Evolutionary conservation across 495 filamentous ascomycete genomes (phyloP).

Genomic region (Trichoderma parareesei): DNA sequence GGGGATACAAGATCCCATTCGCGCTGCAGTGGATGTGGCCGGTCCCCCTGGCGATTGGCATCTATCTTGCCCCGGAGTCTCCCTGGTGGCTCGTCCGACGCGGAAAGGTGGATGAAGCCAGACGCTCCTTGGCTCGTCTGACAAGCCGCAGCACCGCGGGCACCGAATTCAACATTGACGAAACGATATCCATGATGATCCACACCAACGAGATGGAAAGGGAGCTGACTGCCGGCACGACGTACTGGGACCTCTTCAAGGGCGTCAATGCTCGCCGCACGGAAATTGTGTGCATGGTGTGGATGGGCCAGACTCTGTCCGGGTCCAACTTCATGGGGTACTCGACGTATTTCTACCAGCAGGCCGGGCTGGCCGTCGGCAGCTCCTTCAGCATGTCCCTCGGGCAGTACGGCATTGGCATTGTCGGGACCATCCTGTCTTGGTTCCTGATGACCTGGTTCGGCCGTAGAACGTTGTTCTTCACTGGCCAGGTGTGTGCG

Average conservation of each 20-base stretch:
- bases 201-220: constrained; percentile 37
- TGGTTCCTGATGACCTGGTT: constrained; percentile 9
- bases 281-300: constrained; percentile 55
- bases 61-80: constrained; percentile 34
- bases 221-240: not conserved
- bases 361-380: constrained; percentile 51
- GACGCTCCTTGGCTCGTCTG: constrained; percentile 35
- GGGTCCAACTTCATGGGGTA: constrained; percentile 61
- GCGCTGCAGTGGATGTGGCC: constrained; percentile 51
- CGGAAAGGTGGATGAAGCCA: constrained; percentile 35
- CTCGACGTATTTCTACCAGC: constrained; percentile 58
- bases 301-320: constrained; percentile 58
- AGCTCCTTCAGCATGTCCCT: constrained; percentile 34
- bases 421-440: not conserved
- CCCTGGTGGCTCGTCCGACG: constrained; percentile 46
- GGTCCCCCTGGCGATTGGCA: constrained; percentile 31
- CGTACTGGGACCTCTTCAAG: constrained; percentile 49
- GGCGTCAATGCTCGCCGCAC: constrained; percentile 58
- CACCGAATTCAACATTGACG: not conserved
- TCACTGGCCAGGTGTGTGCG: not conserved
- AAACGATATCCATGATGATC: constrained; percentile 24
- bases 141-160: constrained; percentile 38
- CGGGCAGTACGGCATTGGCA: constrained; percentile 6
- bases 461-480: constrained; percentile 9
- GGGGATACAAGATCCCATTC: constrained; percentile 51